Evolutionary conservation across 495 filamentous ascomycete genomes (phyloP).

Genomic region (Pyronema domesticum): DNA sequence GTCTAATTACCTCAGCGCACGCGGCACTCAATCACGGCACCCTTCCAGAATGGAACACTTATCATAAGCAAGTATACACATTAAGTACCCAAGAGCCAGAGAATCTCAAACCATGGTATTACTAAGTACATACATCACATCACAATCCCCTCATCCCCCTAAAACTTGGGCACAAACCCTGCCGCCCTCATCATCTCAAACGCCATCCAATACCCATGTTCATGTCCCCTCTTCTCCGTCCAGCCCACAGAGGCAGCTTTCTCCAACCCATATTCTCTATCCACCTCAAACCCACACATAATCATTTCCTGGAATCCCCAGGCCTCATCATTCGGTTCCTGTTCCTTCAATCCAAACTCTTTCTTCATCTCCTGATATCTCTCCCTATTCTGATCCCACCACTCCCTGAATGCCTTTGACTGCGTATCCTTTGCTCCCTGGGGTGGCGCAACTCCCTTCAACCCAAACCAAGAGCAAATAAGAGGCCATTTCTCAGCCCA

Average conservation of each 20-base stretch:
- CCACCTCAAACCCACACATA: constrained; percentile 1
- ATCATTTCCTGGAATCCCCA: constrained; percentile 10
- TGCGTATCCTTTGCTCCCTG: not conserved
- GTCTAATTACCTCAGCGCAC: too few relatives aligned
- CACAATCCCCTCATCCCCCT: not conserved
- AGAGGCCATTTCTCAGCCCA: not conserved
- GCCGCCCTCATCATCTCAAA: constrained; percentile 11
- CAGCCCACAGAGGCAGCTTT: constrained; percentile 2
- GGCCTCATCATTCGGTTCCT: not conserved
- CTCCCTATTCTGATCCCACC: not conserved
- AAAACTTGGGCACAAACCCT: constrained; percentile 5
- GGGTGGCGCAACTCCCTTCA: not conserved
- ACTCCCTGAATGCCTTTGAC: not conserved
- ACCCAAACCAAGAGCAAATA: not conserved
- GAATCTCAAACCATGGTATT: too few relatives aligned
- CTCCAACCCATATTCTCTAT: constrained; percentile 9
- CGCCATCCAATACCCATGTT: constrained; percentile 3
- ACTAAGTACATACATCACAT: too few relatives aligned
- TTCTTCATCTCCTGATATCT: not conserved
- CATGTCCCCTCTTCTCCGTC: not conserved
- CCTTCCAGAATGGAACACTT: too few relatives aligned
- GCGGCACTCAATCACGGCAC: too few relatives aligned
- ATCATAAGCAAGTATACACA: too few relatives aligned
- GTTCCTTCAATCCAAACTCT: not conserved
- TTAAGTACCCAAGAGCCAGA: too few relatives aligned